Evolutionary conservation across 257 asterid species (phyloP), one percentile per base, ranked within the genome.

Genomic region (Cruciata laevipes): DNA sequence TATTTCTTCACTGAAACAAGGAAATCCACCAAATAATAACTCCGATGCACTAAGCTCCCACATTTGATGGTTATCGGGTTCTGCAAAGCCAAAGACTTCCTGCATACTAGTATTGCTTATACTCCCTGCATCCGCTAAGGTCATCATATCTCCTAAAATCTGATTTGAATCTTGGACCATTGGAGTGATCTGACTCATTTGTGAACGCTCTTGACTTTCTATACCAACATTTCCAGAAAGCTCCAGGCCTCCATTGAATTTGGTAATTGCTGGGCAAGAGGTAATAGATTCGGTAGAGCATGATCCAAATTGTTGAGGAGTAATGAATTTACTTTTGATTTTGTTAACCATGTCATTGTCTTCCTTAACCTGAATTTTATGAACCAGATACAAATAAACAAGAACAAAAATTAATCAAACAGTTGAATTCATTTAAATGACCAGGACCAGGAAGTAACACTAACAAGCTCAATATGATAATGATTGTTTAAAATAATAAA

Each of bases 281-380:
- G 87, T 65, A 63, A 70, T 53, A 8, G 55, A 25, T 53, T 82
- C 75, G n/a, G 79, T 60, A 66, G 75, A 33, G 72, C 58, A 30
- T 20, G 66, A 78, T 56, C 62, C 77, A 65, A 78, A 67, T 44
- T 68, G 76, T 42, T 58, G 74, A 75, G 74, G 73, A 51, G 78
- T 71, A 55, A 74, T 79, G 72, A 79, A 82, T 68, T 75, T 75
- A 68, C 76, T 74, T 69, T 74, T 76, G 52, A 85, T 58, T 53
- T 33, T 59, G 55, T 83, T 66, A 73, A 77, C 84, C 60, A 84
- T 66, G 24, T 77, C 71, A 57, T 76, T 75, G 74, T 86, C 89
- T 81, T 93, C 99, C 69, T 82, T 78, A 35, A 93, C 95, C 99
- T 93, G 87, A 75, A 70, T 65, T 69, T 47, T 73, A 13, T 65